Percentiles rank a stretch among this genome's conserved stretches.
Evolutionary conservation across 768 basidiomycete species (phyloP).

Genomic region (Trametes elegans): DNA sequence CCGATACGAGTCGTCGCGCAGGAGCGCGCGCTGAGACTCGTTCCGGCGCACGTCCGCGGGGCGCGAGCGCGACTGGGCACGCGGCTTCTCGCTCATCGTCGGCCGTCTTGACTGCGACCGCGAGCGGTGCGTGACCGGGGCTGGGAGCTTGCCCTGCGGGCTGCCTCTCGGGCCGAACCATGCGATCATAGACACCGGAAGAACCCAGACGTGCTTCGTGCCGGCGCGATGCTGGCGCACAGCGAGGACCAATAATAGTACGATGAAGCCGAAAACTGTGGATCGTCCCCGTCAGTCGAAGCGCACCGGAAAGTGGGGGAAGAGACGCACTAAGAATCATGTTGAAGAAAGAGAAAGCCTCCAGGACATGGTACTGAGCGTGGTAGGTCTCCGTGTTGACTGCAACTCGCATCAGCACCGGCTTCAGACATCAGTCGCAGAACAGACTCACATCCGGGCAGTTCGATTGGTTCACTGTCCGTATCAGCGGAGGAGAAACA

Average conservation of each 20-base stretch:
- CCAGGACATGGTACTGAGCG: constrained; percentile 84
- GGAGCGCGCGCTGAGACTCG: constrained; percentile 21
- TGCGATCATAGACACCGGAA: constrained; percentile 66
- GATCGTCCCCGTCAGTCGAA: constrained; percentile 16
- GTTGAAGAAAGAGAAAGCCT: constrained; percentile 78
- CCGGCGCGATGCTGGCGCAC: constrained; percentile 43
- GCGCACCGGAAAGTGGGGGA: neutral
- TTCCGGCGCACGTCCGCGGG: constrained; percentile 21
- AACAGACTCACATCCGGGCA: constrained; percentile 60
- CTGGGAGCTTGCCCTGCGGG: constrained; percentile 38
- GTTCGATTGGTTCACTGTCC: constrained; percentile 50
- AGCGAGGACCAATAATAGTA: constrained; percentile 44
- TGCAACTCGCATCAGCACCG: constrained; percentile 28
- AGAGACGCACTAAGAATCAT: constrained; percentile 57
- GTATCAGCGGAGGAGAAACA: constrained; percentile 65
- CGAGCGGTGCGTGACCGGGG: constrained; percentile 36
- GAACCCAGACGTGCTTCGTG: constrained; percentile 59
- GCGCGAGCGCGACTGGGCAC: constrained; percentile 11
- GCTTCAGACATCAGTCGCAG: neutral
- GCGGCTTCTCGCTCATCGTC: constrained; percentile 14
- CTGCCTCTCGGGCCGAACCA: constrained; percentile 52
- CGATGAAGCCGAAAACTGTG: constrained; percentile 48
- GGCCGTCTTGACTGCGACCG: constrained; percentile 31
- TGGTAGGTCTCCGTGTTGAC: constrained; percentile 86
- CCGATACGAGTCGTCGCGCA: constrained; percentile 20